phyloP scores from a whole-genome alignment of 768 basidiomycete species.

The Auriscalpium orientale region DNA sequence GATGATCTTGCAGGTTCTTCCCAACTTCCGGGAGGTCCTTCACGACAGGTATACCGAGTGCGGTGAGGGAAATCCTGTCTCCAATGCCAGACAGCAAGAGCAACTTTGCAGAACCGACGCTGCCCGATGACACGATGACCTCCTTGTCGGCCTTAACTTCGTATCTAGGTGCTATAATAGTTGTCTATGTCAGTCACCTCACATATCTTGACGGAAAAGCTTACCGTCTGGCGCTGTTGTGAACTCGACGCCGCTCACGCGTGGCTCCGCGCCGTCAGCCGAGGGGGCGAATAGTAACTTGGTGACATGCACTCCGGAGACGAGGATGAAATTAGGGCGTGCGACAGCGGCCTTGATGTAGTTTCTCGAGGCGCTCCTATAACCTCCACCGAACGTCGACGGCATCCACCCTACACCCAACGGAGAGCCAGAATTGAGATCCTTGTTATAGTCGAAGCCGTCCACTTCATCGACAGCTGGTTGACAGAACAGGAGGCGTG shows the following conservation, averaged over 20 bases:
- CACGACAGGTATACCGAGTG: conserved; percentile 20
- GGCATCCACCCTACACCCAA: not conserved
- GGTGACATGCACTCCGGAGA: not conserved
- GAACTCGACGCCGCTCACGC: conserved; percentile 9
- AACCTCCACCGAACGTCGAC: not conserved
- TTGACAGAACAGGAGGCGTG: too few relatives aligned
- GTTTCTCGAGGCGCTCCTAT: not conserved
- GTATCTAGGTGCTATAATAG: not conserved
- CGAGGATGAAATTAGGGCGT: not conserved
- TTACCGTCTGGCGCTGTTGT: not conserved
- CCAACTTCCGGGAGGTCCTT: conserved; percentile 11
- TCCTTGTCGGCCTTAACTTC: conserved; percentile 12
- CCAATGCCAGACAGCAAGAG: conserved; percentile 37
- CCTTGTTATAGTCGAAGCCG: not conserved
- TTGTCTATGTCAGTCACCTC: too few relatives aligned
- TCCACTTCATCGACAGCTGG: not conserved
- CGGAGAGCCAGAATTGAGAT: not conserved
- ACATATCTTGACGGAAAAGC: not conserved
- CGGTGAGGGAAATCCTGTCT: conserved; percentile 23
- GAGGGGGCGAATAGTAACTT: not conserved
- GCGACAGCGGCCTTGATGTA: not conserved
- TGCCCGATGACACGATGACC: conserved; percentile 18
- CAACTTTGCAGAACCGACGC: conserved; percentile 28
- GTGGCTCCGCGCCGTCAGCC: not conserved
- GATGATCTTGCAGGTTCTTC: conserved; percentile 1